phyloP scores from a whole-genome alignment of 1,139 yeast species.

The Candida tetrigidarum region DNA sequence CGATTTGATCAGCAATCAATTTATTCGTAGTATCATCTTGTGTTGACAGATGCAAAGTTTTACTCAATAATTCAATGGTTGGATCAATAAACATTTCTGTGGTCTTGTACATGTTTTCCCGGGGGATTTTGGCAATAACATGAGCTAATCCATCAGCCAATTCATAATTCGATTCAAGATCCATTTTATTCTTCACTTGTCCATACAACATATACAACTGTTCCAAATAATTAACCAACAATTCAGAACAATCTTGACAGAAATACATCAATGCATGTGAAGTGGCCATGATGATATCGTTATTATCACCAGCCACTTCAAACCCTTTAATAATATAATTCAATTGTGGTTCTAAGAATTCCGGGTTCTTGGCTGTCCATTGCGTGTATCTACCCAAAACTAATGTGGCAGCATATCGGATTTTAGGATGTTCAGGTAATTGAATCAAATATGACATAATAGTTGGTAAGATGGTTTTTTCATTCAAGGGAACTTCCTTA shows the following conservation, averaged over 20 bases:
- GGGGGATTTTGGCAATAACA: constrained; percentile 62
- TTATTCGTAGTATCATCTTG: constrained; percentile 25
- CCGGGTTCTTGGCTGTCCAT: constrained; percentile 91
- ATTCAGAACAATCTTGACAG: constrained; percentile 84
- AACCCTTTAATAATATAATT: constrained; percentile 86
- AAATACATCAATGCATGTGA: constrained; percentile 94
- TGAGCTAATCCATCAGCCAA: constrained; percentile 91
- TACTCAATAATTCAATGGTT: constrained; percentile 54
- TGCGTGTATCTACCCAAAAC: constrained; percentile 94
- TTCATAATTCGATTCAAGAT: constrained; percentile 73
- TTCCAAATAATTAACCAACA: constrained; percentile 70
- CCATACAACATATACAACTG: constrained; percentile 79
- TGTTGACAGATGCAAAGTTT: constrained; percentile 22
- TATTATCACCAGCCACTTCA: constrained; percentile 32
- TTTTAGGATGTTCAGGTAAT: constrained; percentile 84
- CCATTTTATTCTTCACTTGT: constrained; percentile 60
- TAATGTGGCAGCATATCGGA: constrained; percentile 89
- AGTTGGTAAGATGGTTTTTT: constrained; percentile 72
- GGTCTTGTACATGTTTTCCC: constrained; percentile 38
- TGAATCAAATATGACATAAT: constrained; percentile 72
- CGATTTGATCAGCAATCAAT: constrained; percentile 75
- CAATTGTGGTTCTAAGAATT: constrained; percentile 79
- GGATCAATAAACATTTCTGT: constrained; percentile 67
- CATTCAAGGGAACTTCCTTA: constrained; percentile 75
- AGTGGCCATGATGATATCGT: constrained; percentile 79